These are phyloP conservation scores for Sequoia sempervirens DNA, from an alignment of 75 land plant genomes.

Conservation along the genomic window DNA sequence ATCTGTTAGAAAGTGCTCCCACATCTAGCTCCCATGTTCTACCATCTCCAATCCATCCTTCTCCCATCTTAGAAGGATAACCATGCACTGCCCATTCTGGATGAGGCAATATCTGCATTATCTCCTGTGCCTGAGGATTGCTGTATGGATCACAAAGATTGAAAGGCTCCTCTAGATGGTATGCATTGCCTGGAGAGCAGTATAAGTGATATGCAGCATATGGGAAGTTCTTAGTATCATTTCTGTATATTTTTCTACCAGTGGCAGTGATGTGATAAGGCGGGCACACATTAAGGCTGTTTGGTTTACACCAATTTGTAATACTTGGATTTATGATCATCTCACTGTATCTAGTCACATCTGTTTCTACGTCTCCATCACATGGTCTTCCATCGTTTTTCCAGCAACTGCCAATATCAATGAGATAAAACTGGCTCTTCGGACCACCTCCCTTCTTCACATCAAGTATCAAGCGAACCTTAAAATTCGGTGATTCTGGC, in stretches of 20 bases:
- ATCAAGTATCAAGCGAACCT: slow-evolving; percentile 56
- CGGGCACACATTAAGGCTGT: slow-evolving; percentile 16
- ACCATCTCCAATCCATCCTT: slow-evolving; percentile 2
- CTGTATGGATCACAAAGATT: slow-evolving; percentile 75
- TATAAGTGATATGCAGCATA: slow-evolving; percentile 73
- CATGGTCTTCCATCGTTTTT: slow-evolving; percentile 82
- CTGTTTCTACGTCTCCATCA: slow-evolving; percentile 66
- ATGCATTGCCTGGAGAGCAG: slow-evolving; percentile 74
- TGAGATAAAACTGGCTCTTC: slow-evolving; percentile 76
- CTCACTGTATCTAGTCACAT: slow-evolving; percentile 52
- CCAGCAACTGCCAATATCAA: slow-evolving; percentile 97
- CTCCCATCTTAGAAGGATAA: neutral
- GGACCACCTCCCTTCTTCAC: slow-evolving; percentile 62
- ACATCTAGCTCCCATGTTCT: slow-evolving; percentile 3
- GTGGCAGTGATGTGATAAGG: slow-evolving; percentile 35
- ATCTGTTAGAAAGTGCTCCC: neutral
- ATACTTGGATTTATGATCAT: slow-evolving; percentile 50
- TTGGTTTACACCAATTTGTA: slow-evolving; percentile 28
- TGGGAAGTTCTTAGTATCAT: slow-evolving; percentile 35
- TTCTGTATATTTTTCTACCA: slow-evolving; percentile 22
- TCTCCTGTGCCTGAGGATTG: slow-evolving; percentile 91
- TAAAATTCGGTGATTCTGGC: slow-evolving; percentile 89
- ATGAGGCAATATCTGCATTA: slow-evolving; percentile 79
- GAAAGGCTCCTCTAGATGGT: slow-evolving; percentile 45
- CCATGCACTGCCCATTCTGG: slow-evolving; percentile 23